Evolutionary conservation across 2,329 filamentous ascomycete genomes (phyloP), one percentile per base, ranked within the genome.

Genomic region (Sarocladium oryzae): DNA sequence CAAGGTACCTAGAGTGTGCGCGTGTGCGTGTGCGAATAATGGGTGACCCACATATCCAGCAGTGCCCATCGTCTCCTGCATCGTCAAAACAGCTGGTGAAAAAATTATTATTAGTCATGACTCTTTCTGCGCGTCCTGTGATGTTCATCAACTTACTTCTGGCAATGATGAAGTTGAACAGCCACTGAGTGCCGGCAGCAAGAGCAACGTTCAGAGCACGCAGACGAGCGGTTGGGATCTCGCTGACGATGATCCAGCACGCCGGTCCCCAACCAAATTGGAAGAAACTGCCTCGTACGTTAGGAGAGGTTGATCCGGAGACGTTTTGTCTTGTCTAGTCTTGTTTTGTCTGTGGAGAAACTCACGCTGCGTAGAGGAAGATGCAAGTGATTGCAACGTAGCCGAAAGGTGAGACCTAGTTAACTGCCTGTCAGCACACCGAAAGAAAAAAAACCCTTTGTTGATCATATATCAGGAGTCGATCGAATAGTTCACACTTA

Each of bases 81-180:
- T 88, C 43, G 78, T 81, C 2, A 84, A 79, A 3, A 84, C 82
- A 30, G 82, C 66, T 68, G 36, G 6, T 11, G 11, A 16, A 10
- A 24, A 2, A 38, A 13, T 15, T 48, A 40, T 51, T 21, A 54
- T 46, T 3, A 33, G n/a, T n/a, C n/a, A n/a, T n/a, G n/a, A n/a
- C n/a, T n/a, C n/a, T n/a, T n/a, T n/a, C n/a, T n/a, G n/a, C n/a
- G n/a, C n/a, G n/a, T 36, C 33, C 7, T 36, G 8, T 15, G 33
- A 16, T 6, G 15, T 18, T 35, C 13, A n/a, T 7, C 7, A 16
- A 59, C 64, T 58, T 56, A 66, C 64, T 81, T 52, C 82, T 71
- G 2, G 85, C 84, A 52, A 88, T 81, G 9, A 87, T 78, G 54
- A 88, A 86, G 62, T 89, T 89, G 66, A 88, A 88, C 4, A 88